Conservation (phyloP, 805 yeast genomes). For the Lachancea cidri region DNA sequence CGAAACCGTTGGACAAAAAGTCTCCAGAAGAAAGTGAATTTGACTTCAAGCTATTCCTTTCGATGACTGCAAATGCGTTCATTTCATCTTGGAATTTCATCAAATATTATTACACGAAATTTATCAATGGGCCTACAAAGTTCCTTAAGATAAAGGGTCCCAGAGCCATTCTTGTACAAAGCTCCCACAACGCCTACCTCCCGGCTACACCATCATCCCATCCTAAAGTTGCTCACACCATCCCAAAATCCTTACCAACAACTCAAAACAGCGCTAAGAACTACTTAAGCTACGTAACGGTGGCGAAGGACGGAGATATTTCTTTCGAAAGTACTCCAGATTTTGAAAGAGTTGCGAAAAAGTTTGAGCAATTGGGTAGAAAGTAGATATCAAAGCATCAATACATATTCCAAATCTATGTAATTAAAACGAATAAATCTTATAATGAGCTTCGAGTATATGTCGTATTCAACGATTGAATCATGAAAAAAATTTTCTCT, state of each 20-base stretch:
- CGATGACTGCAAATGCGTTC: conserved; percentile 10
- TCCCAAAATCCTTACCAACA: background rate
- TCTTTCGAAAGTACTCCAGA: conserved; percentile 21
- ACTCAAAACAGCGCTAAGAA: conserved; percentile 6
- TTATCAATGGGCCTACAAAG: conserved; percentile 20
- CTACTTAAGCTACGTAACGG: conserved; percentile 23
- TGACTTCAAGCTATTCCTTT: conserved; percentile 13
- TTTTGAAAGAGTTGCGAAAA: conserved; percentile 9
- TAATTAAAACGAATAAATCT: no score
- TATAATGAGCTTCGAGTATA: no score
- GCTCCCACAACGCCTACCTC: conserved; percentile 17
- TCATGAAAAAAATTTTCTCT: background rate
- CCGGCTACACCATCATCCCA: conserved; percentile 12
- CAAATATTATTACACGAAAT: conserved; percentile 9
- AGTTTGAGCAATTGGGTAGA: background rate
- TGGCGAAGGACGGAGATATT: conserved; percentile 18
- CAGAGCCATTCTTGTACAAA: conserved; percentile 31
- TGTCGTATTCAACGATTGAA: background rate
- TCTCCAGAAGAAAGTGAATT: conserved; percentile 10
- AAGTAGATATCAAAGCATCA: background rate
- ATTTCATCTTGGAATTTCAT: conserved; percentile 12
- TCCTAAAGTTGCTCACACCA: background rate
- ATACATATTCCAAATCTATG: background rate
- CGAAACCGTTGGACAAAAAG: background rate
- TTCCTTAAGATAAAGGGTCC: conserved; percentile 32